phyloP scores from a whole-genome alignment of 768 basidiomycete genomes.

The Termitomyces sp. region DNA sequence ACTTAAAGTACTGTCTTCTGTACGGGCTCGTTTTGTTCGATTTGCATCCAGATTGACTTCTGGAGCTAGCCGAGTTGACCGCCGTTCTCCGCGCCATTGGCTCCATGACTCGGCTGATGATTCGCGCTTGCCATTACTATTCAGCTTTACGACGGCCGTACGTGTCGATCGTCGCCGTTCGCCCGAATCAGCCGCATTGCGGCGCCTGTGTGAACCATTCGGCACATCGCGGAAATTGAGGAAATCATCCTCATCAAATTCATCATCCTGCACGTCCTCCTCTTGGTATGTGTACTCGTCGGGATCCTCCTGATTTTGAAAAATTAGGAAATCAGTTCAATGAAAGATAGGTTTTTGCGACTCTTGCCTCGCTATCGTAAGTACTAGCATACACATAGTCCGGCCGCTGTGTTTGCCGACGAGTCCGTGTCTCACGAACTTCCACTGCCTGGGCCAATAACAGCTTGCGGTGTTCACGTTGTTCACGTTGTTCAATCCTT shows the following conservation, averaged over 20 bases:
- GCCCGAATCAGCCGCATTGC: conserved; percentile 22
- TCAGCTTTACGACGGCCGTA: conserved; percentile 34
- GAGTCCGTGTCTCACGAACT: conserved; percentile 73
- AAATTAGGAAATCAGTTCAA: conserved; percentile 24
- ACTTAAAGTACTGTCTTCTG: conserved; percentile 66
- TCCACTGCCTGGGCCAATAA: conserved; percentile 74
- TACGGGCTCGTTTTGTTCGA: conserved; percentile 67
- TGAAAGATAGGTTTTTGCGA: conserved; percentile 12
- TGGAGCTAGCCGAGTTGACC: conserved; percentile 61
- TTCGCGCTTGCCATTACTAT: conserved; percentile 50
- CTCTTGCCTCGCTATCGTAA: conserved; percentile 59
- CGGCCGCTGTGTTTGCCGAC: conserved; percentile 64
- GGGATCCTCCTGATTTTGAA: conserved; percentile 45
- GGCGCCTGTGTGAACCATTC: conserved; percentile 35
- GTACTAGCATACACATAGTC: conserved; percentile 78
- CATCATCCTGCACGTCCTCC: conserved; percentile 63
- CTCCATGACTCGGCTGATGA: conserved; percentile 46
- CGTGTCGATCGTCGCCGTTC: conserved; percentile 51
- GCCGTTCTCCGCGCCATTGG: conserved; percentile 71
- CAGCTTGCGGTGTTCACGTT: conserved; percentile 58
- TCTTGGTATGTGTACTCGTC: conserved; percentile 67
- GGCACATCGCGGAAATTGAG: conserved; percentile 37
- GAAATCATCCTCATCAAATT: conserved; percentile 51
- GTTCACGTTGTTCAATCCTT: conserved; percentile 69
- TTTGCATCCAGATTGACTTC: conserved; percentile 48